phyloP scores from a whole-genome alignment of 495 filamentous ascomycete genomes.

The Penicillium arizonense region DNA sequence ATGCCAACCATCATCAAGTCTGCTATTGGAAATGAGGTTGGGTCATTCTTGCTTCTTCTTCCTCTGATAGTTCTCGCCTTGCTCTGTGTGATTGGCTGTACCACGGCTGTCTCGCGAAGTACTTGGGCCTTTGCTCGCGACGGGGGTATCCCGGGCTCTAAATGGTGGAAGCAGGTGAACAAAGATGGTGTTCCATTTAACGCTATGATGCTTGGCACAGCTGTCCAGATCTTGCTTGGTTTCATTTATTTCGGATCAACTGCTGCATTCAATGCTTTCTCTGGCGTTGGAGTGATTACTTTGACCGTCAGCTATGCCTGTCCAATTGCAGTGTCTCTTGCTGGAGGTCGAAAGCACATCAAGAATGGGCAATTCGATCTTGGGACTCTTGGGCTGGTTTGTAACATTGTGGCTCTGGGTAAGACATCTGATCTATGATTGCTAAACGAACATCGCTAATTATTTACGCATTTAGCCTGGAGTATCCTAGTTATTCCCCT shows the following conservation, averaged over 20 bases:
- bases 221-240: slow-evolving; percentile 51
- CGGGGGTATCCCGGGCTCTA: slow-evolving; percentile 57
- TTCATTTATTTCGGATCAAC: slow-evolving; percentile 56
- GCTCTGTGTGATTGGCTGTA: slow-evolving; percentile 60
- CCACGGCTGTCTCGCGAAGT: slow-evolving; percentile 66
- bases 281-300: slow-evolving; percentile 57
- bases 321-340: slow-evolving; percentile 49
- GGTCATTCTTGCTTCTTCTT: slow-evolving; percentile 64
- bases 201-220: slow-evolving; percentile 49
- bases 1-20: slow-evolving; percentile 18
- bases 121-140: slow-evolving; percentile 65
- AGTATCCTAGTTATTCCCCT: slow-evolving; percentile 53
- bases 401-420: slow-evolving; percentile 54
- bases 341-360: slow-evolving; percentile 46
- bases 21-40: slow-evolving; percentile 26
- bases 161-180: slow-evolving; percentile 54
- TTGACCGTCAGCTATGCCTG: slow-evolving; percentile 53
- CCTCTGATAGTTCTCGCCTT: slow-evolving; percentile 64
- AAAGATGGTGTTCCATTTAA: slow-evolving; percentile 47
- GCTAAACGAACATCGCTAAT: not conserved
- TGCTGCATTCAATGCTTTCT: slow-evolving; percentile 59
- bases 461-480: slow-evolving; percentile 41
- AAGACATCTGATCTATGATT: slow-evolving; percentile 19
- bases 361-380: slow-evolving; percentile 52
- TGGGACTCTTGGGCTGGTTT: slow-evolving; percentile 52